phyloP scores from a whole-genome alignment of 495 filamentous ascomycete species.

The Aspergillus avenaceus region DNA sequence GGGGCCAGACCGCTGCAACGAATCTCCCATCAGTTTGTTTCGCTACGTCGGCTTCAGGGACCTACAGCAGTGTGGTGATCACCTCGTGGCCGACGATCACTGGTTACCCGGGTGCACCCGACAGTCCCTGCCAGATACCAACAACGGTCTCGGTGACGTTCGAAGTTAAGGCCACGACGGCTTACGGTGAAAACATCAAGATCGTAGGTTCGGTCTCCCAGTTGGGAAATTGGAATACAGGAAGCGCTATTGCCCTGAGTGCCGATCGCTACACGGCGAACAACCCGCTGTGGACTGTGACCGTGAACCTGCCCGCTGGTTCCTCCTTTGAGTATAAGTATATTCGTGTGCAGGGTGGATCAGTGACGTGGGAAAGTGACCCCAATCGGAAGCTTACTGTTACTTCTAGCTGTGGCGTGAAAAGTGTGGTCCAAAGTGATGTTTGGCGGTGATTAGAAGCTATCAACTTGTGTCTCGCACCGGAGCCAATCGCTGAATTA shows the following conservation, averaged over 20 bases:
- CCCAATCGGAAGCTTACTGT: slow-evolving; percentile 59
- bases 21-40: slow-evolving; percentile 53
- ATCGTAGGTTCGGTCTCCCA: slow-evolving; percentile 50
- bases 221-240: slow-evolving; percentile 56
- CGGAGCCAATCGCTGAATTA: too few relatives aligned
- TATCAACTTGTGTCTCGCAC: too few relatives aligned
- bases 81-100: slow-evolving; percentile 54
- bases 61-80: slow-evolving; percentile 53
- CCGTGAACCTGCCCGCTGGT: slow-evolving; percentile 48
- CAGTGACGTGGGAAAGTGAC: slow-evolving; percentile 60
- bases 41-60: slow-evolving; percentile 48
- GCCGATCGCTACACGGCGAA: slow-evolving; percentile 49
- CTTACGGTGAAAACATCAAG: slow-evolving; percentile 55
- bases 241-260: slow-evolving; percentile 46
- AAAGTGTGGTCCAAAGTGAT: slow-evolving; percentile 30
- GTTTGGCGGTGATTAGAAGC: slow-evolving; percentile 22
- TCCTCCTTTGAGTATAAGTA: slow-evolving; percentile 64
- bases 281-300: slow-evolving; percentile 56
- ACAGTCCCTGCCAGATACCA: slow-evolving; percentile 35
- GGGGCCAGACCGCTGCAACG: slow-evolving; percentile 47
- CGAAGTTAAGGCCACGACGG: slow-evolving; percentile 50
- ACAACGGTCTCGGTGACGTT: slow-evolving; percentile 57
- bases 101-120: slow-evolving; percentile 20
- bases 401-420: slow-evolving; percentile 40
- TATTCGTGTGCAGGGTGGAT: slow-evolving; percentile 54